Conservation (phyloP, 2,329 filamentous ascomycete species). For the Nectriaceae sp. region DNA sequence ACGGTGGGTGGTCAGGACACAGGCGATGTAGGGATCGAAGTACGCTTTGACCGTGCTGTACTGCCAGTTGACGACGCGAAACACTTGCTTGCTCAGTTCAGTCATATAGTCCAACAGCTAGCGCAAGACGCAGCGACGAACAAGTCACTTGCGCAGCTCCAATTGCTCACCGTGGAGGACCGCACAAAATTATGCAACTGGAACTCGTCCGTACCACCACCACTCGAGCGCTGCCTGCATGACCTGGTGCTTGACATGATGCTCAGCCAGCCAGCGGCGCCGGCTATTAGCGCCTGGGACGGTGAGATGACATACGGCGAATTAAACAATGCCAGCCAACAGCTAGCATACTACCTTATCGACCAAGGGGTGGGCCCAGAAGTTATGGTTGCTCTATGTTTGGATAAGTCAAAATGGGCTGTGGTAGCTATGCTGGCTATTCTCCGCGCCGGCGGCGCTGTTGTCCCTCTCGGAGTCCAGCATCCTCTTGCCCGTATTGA, state of each 20-base stretch:
- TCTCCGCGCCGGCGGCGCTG: conserved; percentile 36
- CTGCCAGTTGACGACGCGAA: not conserved
- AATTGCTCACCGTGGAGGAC: not conserved
- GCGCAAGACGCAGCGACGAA: not conserved
- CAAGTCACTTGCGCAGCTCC: not conserved
- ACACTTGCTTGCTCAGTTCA: not conserved
- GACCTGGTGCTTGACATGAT: not conserved
- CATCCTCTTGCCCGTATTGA: not conserved
- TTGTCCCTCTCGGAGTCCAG: conserved; percentile 25
- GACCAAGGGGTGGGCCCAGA: conserved; percentile 30
- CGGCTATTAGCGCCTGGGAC: conserved; percentile 46
- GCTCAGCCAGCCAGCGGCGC: conserved; percentile 30
- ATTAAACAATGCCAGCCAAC: conserved; percentile 30
- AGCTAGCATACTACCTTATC: conserved; percentile 38
- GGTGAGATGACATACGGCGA: conserved; percentile 43
- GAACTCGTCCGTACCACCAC: not conserved
- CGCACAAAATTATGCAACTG: not conserved
- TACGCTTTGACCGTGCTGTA: not conserved
- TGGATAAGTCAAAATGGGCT: conserved; percentile 40
- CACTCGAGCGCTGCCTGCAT: not conserved
- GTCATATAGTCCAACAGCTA: not conserved
- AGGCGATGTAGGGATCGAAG: not conserved
- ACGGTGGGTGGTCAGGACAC: not conserved
- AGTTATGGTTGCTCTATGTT: conserved; percentile 34
- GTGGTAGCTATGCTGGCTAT: conserved; percentile 36